These are phyloP conservation scores for Ettlia oleoabundans DNA, from an alignment of 139 green algal genomes.

Conservation along the genomic window DNA sequence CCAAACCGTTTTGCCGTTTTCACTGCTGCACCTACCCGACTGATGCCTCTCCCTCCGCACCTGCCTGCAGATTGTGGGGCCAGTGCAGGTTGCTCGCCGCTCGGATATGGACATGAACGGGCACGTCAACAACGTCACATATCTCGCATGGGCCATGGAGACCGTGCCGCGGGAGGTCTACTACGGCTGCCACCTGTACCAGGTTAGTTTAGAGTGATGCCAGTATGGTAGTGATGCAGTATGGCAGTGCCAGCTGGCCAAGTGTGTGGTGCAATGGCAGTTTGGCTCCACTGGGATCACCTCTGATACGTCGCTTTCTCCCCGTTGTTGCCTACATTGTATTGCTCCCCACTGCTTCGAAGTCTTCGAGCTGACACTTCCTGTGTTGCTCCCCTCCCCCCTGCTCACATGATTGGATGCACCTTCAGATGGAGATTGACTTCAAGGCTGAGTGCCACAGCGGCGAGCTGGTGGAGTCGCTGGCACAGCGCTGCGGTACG, in stretches of 20 bases:
- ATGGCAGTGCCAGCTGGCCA: no score
- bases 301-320: no score
- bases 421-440: conserved; percentile 85
- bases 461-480: conserved; percentile 60
- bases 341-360: not conserved
- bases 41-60: not conserved
- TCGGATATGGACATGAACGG: conserved; percentile 97
- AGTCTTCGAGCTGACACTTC: not conserved
- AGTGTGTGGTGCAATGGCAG: no score
- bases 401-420: no score
- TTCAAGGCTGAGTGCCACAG: conserved; percentile 88
- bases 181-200: conserved; percentile 61
- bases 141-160: conserved; percentile 93
- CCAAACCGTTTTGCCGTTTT: not conserved
- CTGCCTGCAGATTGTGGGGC: conserved; percentile 43
- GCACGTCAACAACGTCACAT: conserved; percentile 99
- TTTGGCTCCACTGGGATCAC: no score
- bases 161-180: conserved; percentile 76
- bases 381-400: not conserved
- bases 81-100: conserved; percentile 73
- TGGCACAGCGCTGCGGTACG: conserved; percentile 8
- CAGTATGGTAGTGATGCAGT: no score
- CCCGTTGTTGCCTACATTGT: no score
- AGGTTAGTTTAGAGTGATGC: no score
- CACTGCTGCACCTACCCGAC: not conserved